Conservation (phyloP, 495 filamentous ascomycete species). For the Penicillium taxi region DNA sequence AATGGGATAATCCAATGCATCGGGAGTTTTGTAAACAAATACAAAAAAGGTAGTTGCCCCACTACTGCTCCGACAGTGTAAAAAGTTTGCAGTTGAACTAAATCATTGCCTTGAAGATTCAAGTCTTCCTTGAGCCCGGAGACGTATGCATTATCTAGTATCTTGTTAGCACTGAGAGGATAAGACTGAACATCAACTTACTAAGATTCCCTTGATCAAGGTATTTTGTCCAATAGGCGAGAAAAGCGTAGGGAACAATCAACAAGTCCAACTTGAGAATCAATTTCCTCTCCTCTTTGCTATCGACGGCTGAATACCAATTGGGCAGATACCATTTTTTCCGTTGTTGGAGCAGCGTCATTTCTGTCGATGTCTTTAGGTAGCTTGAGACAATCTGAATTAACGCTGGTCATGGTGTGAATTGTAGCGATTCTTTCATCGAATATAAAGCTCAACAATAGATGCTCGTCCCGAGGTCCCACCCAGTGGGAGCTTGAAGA, state of each 20-base stretch:
- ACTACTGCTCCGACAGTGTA: no score
- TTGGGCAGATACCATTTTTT: constrained; percentile 33
- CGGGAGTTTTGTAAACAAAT: constrained; percentile 42
- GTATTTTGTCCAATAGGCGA: constrained; percentile 43
- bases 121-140: constrained; percentile 1
- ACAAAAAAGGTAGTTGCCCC: no score
- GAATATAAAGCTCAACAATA: no score
- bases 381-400: neutral
- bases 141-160: constrained; percentile 3
- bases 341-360: constrained; percentile 16
- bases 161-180: no score
- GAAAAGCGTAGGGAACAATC: constrained; percentile 34
- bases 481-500: neutral
- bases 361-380: no score
- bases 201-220: constrained; percentile 36
- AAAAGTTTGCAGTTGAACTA: constrained; percentile 40
- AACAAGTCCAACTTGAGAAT: constrained; percentile 40
- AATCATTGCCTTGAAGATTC: constrained; percentile 37
- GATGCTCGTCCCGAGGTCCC: no score
- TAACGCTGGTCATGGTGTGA: no score
- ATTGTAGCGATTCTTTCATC: no score
- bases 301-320: constrained; percentile 38
- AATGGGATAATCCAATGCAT: constrained; percentile 42
- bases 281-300: constrained; percentile 31
- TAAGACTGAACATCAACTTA: constrained; percentile 11